Percentiles rank a stretch among this genome's conserved stretches.
These are phyloP conservation scores for Aphanomyces stellatus DNA, from an alignment of 352 stramenopile genomes.

Conservation along the genomic window DNA sequence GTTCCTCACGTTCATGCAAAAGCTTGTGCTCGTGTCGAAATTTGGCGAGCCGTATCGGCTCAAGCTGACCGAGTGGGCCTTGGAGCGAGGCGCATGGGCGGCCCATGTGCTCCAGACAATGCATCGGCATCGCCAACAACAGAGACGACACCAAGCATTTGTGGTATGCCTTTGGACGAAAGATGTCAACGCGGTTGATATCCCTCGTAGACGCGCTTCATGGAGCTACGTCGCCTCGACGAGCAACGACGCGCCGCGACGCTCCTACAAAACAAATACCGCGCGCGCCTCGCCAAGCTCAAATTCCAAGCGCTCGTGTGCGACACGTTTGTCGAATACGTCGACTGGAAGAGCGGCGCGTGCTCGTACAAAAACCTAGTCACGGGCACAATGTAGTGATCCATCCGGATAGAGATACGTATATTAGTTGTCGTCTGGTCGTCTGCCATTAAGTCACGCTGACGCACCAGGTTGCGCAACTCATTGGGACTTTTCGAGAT, in stretches of 20 bases:
- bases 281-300: background rate
- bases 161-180: background rate
- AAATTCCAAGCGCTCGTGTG: conserved; percentile 5
- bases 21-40: conserved; percentile 6
- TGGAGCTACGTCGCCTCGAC: background rate
- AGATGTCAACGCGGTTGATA: no score
- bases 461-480: no score
- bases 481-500: no score
- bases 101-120: conserved; percentile 8
- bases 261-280: conserved; percentile 4
- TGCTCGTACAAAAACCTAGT: conserved; percentile 20
- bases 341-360: conserved; percentile 16
- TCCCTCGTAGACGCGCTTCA: conserved; percentile 1
- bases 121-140: background rate
- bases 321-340: conserved; percentile 19
- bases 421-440: no score
- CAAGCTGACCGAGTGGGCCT: background rate
- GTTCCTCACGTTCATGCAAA: conserved; percentile 7
- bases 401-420: no score
- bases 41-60: conserved; percentile 9
- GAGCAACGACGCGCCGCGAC: background rate
- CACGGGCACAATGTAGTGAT: no score
- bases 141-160: background rate
- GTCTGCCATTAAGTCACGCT: no score
- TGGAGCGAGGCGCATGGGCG: background rate